A percentile compares a stretch with the other conserved stretches of the same genome.
phyloP scores from a whole-genome alignment of 2,329 filamentous ascomycete species.

The Berkeleyomyces basicola region DNA sequence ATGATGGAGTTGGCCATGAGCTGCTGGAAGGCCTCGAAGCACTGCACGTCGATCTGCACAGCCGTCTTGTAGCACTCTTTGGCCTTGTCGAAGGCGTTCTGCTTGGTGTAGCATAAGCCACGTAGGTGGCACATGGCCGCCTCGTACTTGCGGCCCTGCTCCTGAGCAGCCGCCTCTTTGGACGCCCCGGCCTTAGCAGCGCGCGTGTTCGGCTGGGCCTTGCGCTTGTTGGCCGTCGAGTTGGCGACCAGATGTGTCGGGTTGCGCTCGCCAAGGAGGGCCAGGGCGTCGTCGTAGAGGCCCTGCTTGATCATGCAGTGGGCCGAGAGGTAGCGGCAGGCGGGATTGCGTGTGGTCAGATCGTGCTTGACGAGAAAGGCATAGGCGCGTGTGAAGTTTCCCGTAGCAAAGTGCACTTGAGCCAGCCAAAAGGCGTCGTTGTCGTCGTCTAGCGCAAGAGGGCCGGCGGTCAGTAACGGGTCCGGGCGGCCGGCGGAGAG shows the following conservation, averaged over 20 bases:
- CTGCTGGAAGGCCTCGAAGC: slow-evolving; percentile 95
- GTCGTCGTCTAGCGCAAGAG: slow-evolving; percentile 51
- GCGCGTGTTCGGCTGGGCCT: slow-evolving; percentile 36
- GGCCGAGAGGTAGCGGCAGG: slow-evolving; percentile 81
- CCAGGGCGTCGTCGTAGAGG: slow-evolving; percentile 75
- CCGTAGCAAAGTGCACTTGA: slow-evolving; percentile 92
- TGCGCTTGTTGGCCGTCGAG: slow-evolving; percentile 40
- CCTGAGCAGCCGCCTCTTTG: slow-evolving; percentile 14
- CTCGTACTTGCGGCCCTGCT: slow-evolving; percentile 53
- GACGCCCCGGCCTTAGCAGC: slow-evolving; percentile 19
- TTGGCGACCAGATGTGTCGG: slow-evolving; percentile 72
- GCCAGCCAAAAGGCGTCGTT: slow-evolving; percentile 94
- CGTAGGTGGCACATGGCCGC: slow-evolving; percentile 94
- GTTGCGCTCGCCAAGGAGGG: slow-evolving; percentile 77
- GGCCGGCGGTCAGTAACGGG: slow-evolving; percentile 1
- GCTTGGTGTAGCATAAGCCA: slow-evolving; percentile 87
- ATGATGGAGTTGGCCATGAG: slow-evolving; percentile 93
- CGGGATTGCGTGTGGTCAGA: slow-evolving; percentile 62
- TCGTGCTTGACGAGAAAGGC: slow-evolving; percentile 72
- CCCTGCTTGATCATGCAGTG: slow-evolving; percentile 90
- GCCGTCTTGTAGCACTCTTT: slow-evolving; percentile 98
- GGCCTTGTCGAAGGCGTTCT: slow-evolving; percentile 91
- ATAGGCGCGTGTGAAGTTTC: slow-evolving; percentile 85
- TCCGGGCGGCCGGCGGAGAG: not conserved
- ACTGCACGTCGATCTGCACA: slow-evolving; percentile 90